Base-by-base conservation (phyloP, 164 flowering plant species). In the Santalum album region DNA sequence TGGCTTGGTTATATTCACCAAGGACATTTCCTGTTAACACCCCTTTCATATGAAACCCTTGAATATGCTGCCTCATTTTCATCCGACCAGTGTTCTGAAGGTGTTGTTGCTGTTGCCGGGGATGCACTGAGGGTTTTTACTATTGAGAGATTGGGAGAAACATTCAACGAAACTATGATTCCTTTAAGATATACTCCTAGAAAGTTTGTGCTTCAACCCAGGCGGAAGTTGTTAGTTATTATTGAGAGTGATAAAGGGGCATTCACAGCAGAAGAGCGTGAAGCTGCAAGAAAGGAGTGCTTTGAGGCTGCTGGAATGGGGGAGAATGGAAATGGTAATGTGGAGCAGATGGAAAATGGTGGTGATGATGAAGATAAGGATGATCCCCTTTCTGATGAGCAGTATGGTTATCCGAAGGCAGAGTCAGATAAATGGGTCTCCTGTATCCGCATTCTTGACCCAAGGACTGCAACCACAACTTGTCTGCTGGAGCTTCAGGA, bases 221-320 rank as follows among this genome's bases (percentile, higher is more conserved):
- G 81, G 68, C 53, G 75, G 58, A 94, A 94, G 59, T 58, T 79
- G 38, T 51, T 94, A 67, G 79, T 90, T 12, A 67, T 84, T 39
- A 81, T 94, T 58, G 99, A 94, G 79, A 94, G 95, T 67, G 99
- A 94, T 70, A 96, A 94, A 66, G 97, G 99, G 66, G 91, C 97
- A 48, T 77, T 78, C 55, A 71, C 88, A 29, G 99, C 99, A 32
- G 99, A 94, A 66, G 90, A 87, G 67, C 95, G 96, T 63, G 99
- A 94, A 72, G 83, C 90, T 69, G 87, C 90, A 9, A 86, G 77
- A 60, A 90, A 81, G 72, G 97, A 86, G 58, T 86, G 81, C 73
- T 85, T 90, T 71, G 99, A 84, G 63, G 84, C 79, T 36, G 81
- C 86, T 60, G 90, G 84, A 44, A 71, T 74, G 68, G 88, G 82